Evolutionary conservation across 1,139 yeast genomes (phyloP), one percentile per base, ranked within the genome.

Genomic region (Kodamaea sp.): DNA sequence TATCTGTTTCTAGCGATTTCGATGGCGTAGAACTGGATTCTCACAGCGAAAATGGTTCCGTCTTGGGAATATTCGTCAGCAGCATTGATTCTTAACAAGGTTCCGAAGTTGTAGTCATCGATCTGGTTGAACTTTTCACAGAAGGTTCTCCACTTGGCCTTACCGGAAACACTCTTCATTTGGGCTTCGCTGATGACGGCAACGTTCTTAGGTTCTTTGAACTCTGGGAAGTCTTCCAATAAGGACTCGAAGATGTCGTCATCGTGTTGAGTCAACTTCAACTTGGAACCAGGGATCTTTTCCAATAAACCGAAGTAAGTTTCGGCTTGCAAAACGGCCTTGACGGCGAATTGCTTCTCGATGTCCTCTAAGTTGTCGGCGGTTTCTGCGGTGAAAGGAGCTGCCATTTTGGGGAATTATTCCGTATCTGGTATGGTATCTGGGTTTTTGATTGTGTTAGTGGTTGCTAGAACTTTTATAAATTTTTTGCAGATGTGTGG

Each of bases 281-380:
- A 71, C 47, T 75, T 77, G 26, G 95, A 77, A 11, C 95, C 97
- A 36, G 86, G 83, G 34, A 89, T 69, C 48, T 79, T 78, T 43
- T 76, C 75, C 37, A 94, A 64, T 41, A 94, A 66, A 34, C 74
- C 73, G 96, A 96, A 92, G 74, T 92, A 94, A 3, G 96, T 83
- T 59, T 87, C 95, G 42, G 96, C 94, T 61, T 94, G 97, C 62
- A 79, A 81, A 16, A 94, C 98, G 7, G 97, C 98, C 66, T 87
- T 89, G 44, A 94, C 98, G 32, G 98, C 97, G 56, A 92, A 92
- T 67, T 90, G 97, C 75, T 80, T 86, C 64, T 90, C 97, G 54
- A 92, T 87, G 46, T 73, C 83, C 55, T 76, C 82, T 43, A 74
- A 62, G 63, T 77, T 77, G 35, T 77, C 82, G 13, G 83, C 80